Percentiles rank a stretch among this genome's conserved stretches.
phyloP scores from a whole-genome alignment of 495 filamentous ascomycete genomes.

The Bombardia bombarda region DNA sequence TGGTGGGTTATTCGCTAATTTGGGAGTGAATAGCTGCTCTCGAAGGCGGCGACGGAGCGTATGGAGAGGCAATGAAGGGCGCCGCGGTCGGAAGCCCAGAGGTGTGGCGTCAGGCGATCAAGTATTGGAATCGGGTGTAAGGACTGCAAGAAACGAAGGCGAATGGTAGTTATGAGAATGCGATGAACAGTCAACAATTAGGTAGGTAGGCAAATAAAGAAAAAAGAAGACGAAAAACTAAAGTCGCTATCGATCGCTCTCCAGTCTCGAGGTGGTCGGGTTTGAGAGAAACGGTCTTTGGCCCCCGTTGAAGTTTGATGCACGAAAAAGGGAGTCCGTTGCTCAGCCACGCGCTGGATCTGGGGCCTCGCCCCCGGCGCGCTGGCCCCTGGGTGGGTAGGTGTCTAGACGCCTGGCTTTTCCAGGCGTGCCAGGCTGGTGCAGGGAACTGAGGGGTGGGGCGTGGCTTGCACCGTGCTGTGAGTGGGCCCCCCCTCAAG shows the following conservation, averaged over 20 bases:
- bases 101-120: background rate
- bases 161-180: background rate
- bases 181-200: background rate
- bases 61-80: too few species aligned
- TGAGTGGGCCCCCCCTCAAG: too few species aligned
- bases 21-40: too few species aligned
- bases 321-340: slow-evolving; percentile 14
- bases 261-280: background rate
- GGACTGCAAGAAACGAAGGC: background rate
- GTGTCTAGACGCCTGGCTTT: too few species aligned
- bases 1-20: too few species aligned
- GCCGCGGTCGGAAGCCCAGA: background rate
- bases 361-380: background rate
- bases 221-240: background rate
- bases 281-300: background rate
- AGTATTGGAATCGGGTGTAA: too few species aligned
- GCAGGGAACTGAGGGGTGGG: too few species aligned
- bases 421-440: too few species aligned
- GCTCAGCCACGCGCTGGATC: slow-evolving; percentile 14
- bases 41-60: too few species aligned
- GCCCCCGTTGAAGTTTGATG: slow-evolving; percentile 8
- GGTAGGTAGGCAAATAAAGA: background rate
- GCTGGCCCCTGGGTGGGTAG: too few species aligned
- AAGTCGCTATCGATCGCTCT: background rate
- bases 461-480: too few species aligned